Evolutionary conservation across 192 early-diverging fungal species (phyloP).

Genomic region (Obelidium mucronatum): DNA sequence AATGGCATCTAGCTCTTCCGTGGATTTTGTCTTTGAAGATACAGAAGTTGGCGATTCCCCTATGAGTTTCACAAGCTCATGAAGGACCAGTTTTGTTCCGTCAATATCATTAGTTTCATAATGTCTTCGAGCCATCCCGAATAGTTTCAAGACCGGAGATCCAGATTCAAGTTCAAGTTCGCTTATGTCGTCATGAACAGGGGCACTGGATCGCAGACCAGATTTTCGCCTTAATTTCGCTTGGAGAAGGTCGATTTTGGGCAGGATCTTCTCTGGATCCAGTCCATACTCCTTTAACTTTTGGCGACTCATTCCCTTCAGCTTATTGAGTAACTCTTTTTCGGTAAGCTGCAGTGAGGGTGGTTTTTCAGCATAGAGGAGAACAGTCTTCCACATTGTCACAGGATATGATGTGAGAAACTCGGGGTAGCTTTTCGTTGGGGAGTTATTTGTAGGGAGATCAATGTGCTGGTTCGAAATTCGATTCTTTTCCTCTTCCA

Average conservation of each 20-base stretch:
- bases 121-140: conserved; percentile 15
- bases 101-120: conserved; percentile 23
- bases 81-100: conserved; percentile 3
- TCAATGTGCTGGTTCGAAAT: conserved; percentile 7
- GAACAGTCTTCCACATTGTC: conserved; percentile 59
- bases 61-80: conserved; percentile 15
- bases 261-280: conserved; percentile 41
- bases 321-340: conserved; percentile 35
- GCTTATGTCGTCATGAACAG: conserved; percentile 26
- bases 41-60: neutral
- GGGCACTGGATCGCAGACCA: neutral
- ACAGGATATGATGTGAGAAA: conserved; percentile 53
- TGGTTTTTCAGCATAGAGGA: conserved; percentile 55
- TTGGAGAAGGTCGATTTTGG: conserved; percentile 25
- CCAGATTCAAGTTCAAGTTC: conserved; percentile 23
- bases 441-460: conserved; percentile 1
- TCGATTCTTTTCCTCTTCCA: conserved; percentile 24
- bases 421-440: conserved; percentile 30
- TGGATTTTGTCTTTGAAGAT: neutral
- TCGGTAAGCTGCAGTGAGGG: conserved; percentile 43
- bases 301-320: conserved; percentile 39
- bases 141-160: conserved; percentile 25
- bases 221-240: conserved; percentile 15
- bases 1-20: conserved; percentile 2
- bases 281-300: conserved; percentile 47